phyloP scores from a whole-genome alignment of 768 basidiomycete genomes.

The Cyclocybe aegerita region DNA sequence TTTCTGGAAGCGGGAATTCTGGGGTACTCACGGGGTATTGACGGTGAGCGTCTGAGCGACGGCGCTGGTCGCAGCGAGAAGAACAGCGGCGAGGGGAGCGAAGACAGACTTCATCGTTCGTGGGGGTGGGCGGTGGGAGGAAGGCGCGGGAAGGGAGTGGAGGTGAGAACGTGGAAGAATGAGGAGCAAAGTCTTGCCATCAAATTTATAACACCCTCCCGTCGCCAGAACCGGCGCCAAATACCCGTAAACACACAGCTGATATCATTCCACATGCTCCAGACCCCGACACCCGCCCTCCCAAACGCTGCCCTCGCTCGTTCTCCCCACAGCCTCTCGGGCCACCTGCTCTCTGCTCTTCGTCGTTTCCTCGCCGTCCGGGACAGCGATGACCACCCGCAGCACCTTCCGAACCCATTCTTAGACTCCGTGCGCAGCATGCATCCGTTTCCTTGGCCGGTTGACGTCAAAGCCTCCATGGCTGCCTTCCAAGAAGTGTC shows the following conservation, averaged over 20 bases:
- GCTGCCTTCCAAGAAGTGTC: no score
- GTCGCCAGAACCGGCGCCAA: constrained; percentile 19
- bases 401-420: background rate
- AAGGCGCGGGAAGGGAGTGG: constrained; percentile 22
- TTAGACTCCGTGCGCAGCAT: background rate
- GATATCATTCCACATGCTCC: constrained; percentile 4
- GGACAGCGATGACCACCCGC: background rate
- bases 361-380: no score
- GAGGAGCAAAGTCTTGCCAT: constrained; percentile 17
- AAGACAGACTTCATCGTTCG: constrained; percentile 50
- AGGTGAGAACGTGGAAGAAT: constrained; percentile 19
- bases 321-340: no score
- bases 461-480: no score
- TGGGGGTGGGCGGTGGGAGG: constrained; percentile 21
- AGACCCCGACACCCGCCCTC: background rate
- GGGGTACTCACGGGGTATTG: constrained; percentile 68
- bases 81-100: constrained; percentile 36
- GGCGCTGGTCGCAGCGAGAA: constrained; percentile 39
- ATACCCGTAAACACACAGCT: background rate
- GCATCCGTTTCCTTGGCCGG: no score
- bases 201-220: constrained; percentile 23
- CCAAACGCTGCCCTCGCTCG: no score
- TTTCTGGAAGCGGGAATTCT: background rate
- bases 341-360: no score
- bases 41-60: constrained; percentile 49